These are phyloP conservation scores for Epichloe hybrida DNA, from an alignment of 2,329 filamentous ascomycete genomes.

Conservation along the genomic window DNA sequence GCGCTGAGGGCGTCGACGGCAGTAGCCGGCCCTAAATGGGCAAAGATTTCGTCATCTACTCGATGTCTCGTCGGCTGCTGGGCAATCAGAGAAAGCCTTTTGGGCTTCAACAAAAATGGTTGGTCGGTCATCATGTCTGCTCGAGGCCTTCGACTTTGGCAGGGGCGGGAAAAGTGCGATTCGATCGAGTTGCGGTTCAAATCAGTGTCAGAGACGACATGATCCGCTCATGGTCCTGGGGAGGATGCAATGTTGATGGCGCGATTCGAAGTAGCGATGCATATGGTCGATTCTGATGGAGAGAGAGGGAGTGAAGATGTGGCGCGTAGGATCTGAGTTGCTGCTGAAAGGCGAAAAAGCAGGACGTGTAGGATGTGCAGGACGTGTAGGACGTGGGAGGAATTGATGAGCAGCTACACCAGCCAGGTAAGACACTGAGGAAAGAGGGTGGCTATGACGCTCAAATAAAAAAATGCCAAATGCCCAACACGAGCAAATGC, in stretches of 20 bases:
- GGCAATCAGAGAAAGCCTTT: slow-evolving; percentile 18
- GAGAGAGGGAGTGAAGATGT: background rate
- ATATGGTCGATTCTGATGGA: slow-evolving; percentile 6
- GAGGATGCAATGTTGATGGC: slow-evolving; percentile 16
- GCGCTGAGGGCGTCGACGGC: slow-evolving; percentile 46
- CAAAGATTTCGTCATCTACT: slow-evolving; percentile 43
- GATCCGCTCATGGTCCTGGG: slow-evolving; percentile 22
- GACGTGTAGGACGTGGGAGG: background rate
- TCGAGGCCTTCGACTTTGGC: background rate
- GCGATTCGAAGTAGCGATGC: slow-evolving; percentile 6
- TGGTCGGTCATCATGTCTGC: slow-evolving; percentile 20
- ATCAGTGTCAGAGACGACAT: slow-evolving; percentile 3
- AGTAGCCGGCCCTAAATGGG: slow-evolving; percentile 45
- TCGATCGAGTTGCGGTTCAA: background rate
- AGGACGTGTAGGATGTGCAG: too few species aligned
- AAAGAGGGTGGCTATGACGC: background rate
- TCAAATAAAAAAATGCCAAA: background rate
- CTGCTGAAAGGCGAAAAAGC: background rate
- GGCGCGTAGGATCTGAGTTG: background rate
- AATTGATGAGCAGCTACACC: background rate
- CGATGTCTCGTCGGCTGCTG: slow-evolving; percentile 33
- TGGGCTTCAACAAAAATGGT: slow-evolving; percentile 18
- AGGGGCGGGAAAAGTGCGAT: background rate
- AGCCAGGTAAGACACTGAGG: background rate
- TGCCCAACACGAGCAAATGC: background rate